phyloP scores from a whole-genome alignment of 2,329 filamentous ascomycete genomes.

The Claviceps monticola region DNA sequence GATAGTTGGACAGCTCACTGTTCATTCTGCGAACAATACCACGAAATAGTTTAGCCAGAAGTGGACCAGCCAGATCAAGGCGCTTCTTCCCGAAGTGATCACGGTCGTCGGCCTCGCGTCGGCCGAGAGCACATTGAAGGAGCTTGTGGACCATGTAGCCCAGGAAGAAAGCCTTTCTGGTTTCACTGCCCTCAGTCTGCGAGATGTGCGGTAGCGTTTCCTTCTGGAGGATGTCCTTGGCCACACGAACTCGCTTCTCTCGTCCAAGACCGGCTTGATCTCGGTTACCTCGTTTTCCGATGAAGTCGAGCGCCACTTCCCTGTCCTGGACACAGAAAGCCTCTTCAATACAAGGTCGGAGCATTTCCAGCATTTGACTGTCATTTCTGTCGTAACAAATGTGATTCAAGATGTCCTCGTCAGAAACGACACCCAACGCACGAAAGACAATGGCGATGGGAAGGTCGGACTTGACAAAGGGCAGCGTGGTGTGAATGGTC shows the following conservation, averaged over 20 bases:
- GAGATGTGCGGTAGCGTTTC: slow-evolving; percentile 95
- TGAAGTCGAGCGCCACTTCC: slow-evolving; percentile 87
- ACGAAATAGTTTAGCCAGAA: slow-evolving; percentile 93
- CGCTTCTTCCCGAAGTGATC: slow-evolving; percentile 99
- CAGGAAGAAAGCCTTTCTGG: slow-evolving; percentile 91
- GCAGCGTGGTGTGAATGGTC: slow-evolving; percentile 79
- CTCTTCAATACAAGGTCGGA: slow-evolving; percentile 94
- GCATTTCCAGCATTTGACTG: slow-evolving; percentile 92
- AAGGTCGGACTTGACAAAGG: slow-evolving; percentile 87
- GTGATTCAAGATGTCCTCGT: slow-evolving; percentile 95
- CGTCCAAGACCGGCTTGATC: slow-evolving; percentile 49
- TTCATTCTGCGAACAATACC: slow-evolving; percentile 83
- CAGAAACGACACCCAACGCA: slow-evolving; percentile 87
- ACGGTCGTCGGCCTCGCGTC: slow-evolving; percentile 88
- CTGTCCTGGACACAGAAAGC: slow-evolving; percentile 92
- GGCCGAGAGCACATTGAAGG: slow-evolving; percentile 81
- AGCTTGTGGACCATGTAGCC: slow-evolving; percentile 98
- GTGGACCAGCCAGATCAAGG: slow-evolving; percentile 82
- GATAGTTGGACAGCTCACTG: slow-evolving; percentile 77
- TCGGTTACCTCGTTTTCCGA: slow-evolving; percentile 74
- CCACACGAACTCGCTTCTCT: slow-evolving; percentile 83
- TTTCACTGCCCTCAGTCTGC: slow-evolving; percentile 87
- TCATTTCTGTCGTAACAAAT: slow-evolving; percentile 95
- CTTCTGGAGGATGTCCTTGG: slow-evolving; percentile 90
- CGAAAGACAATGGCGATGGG: slow-evolving; percentile 93